Conservation (phyloP, 768 basidiomycete genomes). For the Boletus sensibilis region DNA sequence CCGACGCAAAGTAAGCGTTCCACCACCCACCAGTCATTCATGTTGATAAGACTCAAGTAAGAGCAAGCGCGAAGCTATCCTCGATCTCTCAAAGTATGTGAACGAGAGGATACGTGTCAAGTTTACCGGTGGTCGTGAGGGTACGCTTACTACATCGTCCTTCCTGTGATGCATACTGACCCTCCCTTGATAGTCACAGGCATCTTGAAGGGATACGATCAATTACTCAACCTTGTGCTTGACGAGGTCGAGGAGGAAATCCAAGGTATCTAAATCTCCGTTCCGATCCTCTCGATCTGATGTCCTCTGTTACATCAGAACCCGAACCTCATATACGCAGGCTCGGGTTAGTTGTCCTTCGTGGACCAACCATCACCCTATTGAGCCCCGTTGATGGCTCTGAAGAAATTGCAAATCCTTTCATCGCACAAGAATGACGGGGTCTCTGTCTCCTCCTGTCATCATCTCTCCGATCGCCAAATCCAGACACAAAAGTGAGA, state of each 20-base stretch:
- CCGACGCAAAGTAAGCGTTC: conserved; percentile 30
- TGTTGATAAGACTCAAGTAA: conserved; percentile 36
- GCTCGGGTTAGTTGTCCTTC: conserved; percentile 84
- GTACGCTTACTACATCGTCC: conserved; percentile 38
- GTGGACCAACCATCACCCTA: conserved; percentile 92
- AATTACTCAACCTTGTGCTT: conserved; percentile 92
- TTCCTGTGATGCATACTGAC: not conserved
- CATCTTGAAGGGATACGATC: conserved; percentile 93
- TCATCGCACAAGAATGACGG: conserved; percentile 62
- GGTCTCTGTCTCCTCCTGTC: not conserved
- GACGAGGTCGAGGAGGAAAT: conserved; percentile 91
- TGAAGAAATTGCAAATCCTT: conserved; percentile 92
- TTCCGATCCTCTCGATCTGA: conserved; percentile 15
- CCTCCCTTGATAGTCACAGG: conserved; percentile 66
- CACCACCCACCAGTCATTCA: conserved; percentile 7
- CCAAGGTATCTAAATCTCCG: conserved; percentile 46
- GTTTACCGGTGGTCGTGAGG: conserved; percentile 97
- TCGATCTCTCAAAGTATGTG: conserved; percentile 92
- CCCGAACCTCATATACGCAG: conserved; percentile 61
- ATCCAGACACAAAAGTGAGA: not conserved
- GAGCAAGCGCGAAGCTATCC: conserved; percentile 84
- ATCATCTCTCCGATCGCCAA: not conserved
- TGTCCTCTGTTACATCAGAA: conserved; percentile 38
- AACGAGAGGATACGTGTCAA: conserved; percentile 92
- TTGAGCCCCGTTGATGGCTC: conserved; percentile 94